Base-by-base conservation (phyloP, 139 green algal genomes). In the Closterium sp. region DNA sequence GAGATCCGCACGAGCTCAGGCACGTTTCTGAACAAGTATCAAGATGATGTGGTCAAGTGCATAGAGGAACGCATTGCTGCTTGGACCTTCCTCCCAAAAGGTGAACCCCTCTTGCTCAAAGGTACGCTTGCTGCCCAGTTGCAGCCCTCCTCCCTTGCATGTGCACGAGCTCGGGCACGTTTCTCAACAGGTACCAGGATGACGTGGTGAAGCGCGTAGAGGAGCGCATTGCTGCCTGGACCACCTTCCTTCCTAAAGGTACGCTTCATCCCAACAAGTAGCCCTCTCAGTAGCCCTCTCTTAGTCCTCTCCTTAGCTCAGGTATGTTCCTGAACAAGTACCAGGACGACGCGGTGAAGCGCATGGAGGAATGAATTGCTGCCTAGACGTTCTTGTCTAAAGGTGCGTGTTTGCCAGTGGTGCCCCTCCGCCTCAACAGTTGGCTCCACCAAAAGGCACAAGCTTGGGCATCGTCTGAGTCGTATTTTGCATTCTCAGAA, bases 1-100 rank as follows among this genome's bases (percentile, higher is more conserved):
- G 89, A 91, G 17, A 85, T 94, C 24, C 89, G 92, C 24, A 94
- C 92, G 30, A 91, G 50, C 84, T 93, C 86, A 28, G 92, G 92
- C 11, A 94, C 70, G 30, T 95, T 94, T 86, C 42, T 94, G 42
- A 70, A 50, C 4, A 90, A 79, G 62, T 79, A 79, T 24, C 89
- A 91, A 42, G 89, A 91, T 21, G 89, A 91, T 3, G 13, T 91
- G 13, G 89, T 88, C 7, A 30, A 29, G 10, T 19, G 70, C 27
- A 91, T 91, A 21, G 89, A 91, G 31, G 89, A 91, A 10, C 34
- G 45, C 24, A 91, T 91, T 27, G 89, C 89, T 5, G 73, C 70
- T 4, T 91, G 89, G 89, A 89, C 89, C n/a, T 91, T 91, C 89
- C 45, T 91, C 30, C 89, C 89, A 9, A 91, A 91, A 91, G 89